Conservation (phyloP, 2,329 filamentous ascomycete genomes). For the Cytospora piceicola region DNA sequence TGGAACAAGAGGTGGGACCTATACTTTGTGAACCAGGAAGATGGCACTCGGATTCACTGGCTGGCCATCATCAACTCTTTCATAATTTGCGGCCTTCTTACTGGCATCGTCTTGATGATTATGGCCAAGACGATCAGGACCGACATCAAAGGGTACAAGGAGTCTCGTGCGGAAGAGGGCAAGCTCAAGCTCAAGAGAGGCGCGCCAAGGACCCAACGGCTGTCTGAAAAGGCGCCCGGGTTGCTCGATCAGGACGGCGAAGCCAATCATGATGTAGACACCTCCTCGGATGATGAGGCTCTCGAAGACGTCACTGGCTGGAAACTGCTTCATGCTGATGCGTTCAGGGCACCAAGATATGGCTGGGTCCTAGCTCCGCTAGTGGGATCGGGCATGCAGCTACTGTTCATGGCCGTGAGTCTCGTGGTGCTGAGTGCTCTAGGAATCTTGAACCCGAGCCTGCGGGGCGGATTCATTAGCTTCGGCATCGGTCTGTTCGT, state of each 20-base stretch:
- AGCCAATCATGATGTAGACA: conserved; percentile 56
- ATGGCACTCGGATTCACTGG: conserved; percentile 83
- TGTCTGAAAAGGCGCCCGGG: conserved; percentile 57
- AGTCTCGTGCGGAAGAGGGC: conserved; percentile 67
- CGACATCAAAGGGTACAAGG: conserved; percentile 76
- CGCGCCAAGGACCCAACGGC: conserved; percentile 45
- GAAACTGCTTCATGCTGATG: conserved; percentile 88
- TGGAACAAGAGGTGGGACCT: conserved; percentile 87
- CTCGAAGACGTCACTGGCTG: conserved; percentile 83
- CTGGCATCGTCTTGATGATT: conserved; percentile 79
- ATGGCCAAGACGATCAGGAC: conserved; percentile 76
- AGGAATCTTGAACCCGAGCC: conserved; percentile 81
- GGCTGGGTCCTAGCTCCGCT: conserved; percentile 78
- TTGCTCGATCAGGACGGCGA: conserved; percentile 64
- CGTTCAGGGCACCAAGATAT: conserved; percentile 74
- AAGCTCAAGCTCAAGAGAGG: conserved; percentile 58
- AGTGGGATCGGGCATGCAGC: conserved; percentile 83
- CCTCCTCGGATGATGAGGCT: conserved; percentile 70
- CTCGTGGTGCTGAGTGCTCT: conserved; percentile 74
- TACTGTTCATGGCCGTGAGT: conserved; percentile 79
- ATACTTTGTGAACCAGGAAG: conserved; percentile 87
- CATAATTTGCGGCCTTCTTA: conserved; percentile 79
- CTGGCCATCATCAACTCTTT: conserved; percentile 86
- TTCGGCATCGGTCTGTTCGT: conserved; percentile 83
- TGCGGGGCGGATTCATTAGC: conserved; percentile 86